Percentiles rank a stretch among this genome's conserved stretches.
phyloP scores from a whole-genome alignment of 352 stramenopile genomes.

The Pythium phragmiticola region DNA sequence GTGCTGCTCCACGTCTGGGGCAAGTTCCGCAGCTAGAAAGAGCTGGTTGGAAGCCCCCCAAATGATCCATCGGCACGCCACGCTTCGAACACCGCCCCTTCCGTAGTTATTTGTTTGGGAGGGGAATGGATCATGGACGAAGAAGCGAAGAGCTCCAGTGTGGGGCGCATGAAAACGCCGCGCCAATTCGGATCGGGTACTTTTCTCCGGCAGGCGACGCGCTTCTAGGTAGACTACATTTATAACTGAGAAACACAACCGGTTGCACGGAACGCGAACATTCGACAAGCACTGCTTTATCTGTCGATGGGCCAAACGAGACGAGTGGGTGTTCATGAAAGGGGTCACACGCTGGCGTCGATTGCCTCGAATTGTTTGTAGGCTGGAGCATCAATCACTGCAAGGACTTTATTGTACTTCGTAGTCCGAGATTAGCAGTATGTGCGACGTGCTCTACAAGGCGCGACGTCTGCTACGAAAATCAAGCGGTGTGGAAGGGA shows the following conservation, averaged over 20 bases:
- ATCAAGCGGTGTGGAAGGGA: too few relatives aligned
- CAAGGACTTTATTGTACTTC: too few relatives aligned
- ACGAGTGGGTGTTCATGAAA: too few relatives aligned
- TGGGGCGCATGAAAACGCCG: too few relatives aligned
- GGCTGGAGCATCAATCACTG: too few relatives aligned
- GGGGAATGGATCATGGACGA: not conserved
- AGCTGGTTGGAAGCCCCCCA: not conserved
- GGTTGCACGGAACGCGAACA: not conserved
- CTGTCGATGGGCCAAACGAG: not conserved
- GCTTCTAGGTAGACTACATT: conserved; percentile 6
- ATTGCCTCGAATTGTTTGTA: too few relatives aligned
- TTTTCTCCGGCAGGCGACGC: not conserved
- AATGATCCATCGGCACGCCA: not conserved
- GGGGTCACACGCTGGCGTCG: too few relatives aligned
- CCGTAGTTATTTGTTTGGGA: not conserved
- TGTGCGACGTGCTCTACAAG: too few relatives aligned
- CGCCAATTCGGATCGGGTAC: not conserved
- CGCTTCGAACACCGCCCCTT: not conserved
- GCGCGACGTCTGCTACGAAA: too few relatives aligned
- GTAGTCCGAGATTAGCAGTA: too few relatives aligned
- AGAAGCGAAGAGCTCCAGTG: not conserved
- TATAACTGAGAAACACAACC: conserved; percentile 4
- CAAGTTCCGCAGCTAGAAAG: conserved; percentile 89
- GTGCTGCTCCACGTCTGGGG: conserved; percentile 97
- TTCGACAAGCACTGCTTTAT: not conserved